Evolutionary conservation across 768 basidiomycete genomes (phyloP), one percentile per base, ranked within the genome.

Genomic region (Boletus rubropictus): DNA sequence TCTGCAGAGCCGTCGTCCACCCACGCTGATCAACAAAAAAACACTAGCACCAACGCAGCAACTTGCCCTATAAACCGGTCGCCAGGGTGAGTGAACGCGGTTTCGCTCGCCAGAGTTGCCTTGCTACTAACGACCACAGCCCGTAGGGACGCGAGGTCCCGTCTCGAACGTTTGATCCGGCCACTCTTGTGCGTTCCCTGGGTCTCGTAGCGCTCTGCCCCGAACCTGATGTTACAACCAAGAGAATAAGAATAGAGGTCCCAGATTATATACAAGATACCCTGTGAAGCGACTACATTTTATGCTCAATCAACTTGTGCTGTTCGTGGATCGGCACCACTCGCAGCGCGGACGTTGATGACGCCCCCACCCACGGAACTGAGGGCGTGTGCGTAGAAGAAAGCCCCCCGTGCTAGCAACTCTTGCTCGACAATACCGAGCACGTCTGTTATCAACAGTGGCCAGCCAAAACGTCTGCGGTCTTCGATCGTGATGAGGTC

Each of bases 401-500:
- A 74, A 8, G 58, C 57, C 5, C 58, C 53, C 20, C 64, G 64
- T 7, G 62, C 58, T n/a, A 74, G 54, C 44, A 76, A 52, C 17
- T 65, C 65, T 58, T 76, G 74, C 52, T 75, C 73, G 28, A 75
- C 64, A 17, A 76, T 51, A 7, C 67, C 71, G 14, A 70, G 61
- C 9, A 75, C 65, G 44, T 75, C 74, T 46, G 71, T 71, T 48
- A 75, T 38, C 46, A 76, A 47, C 39, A 75, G 35, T 8, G 67
- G 62, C 74, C 74, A 76, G 5, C 72, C 73, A 39, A 71, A 69
- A 9, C 48, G 60, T 37, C 69, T 62, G 10, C 69, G 65, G 46
- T 76, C 74, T 39, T 72, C 69, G 5, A 67, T 54, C 1, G 72
- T 72, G 45, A 76, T 57, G 29, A 76, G 61, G 48, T 76, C 75